Evolutionary conservation across 768 basidiomycete genomes (phyloP), one percentile per base, ranked within the genome.

Genomic region (Amanita pseudoporphyria): DNA sequence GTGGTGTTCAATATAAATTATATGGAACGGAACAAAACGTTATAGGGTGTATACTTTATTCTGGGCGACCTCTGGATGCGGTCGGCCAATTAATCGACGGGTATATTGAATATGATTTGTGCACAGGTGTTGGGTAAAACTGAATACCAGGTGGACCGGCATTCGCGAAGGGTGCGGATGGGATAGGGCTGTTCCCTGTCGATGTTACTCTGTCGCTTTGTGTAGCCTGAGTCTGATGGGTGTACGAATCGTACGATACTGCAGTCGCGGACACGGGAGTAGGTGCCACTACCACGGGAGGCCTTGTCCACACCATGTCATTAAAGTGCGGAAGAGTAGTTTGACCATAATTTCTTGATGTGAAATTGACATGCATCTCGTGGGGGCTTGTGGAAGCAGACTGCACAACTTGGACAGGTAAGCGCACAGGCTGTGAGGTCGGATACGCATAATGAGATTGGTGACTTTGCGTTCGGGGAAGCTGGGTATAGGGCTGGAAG

Each of bases 131-230:
- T 40, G 64, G 58, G 58, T 83, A 84, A 62, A 82, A 82, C 47
- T 80, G 79, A 47, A 88, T 82, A 3, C 87, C 87, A 1, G 87
- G 85, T 21, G 87, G 88, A 22, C 87, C 87, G 6, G 88, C 87
- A 55, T 91, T 91, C 35, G 87, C 87, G 61, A 89, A 89, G 12
- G 83, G 79, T 45, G 83, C 82, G 51, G 78, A 71, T 13, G 74
- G 78, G 10, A 82, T 67, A 47, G 68, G 66, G 64, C 55, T 67
- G 61, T 56, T 19, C 18, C 19, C 37, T 32, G 52, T 16, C 30
- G 48, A 18, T 16, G 38, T 47, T 26, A 14, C 21, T 12, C 39
- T 21, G 26, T 19, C 36, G 22, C n/a, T n/a, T 48, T 38, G 36
- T 37, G 22, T n/a, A 47, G 19, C 18, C 30, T 33, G 47, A 31